Base-by-base conservation (phyloP, 202 grass and related monocot genomes). In the Miscanthus sacchariflorus region DNA sequence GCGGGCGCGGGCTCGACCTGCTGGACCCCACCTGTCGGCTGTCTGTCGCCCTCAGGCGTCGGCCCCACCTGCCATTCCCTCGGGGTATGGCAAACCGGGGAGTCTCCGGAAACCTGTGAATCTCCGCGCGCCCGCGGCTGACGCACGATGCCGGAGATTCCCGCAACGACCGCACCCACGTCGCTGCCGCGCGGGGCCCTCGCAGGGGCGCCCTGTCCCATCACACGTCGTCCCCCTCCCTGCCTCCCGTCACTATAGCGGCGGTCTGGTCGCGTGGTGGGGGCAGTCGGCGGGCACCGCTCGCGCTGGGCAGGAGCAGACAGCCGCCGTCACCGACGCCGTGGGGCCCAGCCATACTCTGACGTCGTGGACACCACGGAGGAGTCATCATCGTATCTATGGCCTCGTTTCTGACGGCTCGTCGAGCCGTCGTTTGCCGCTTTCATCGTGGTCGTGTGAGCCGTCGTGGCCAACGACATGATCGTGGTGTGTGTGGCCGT, bases 61-160 rank as follows among this genome's bases (percentile, higher is more conserved):
- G 74, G 21, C 0, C 87, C 87, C 38, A 6, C 19, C 25, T 68
- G 63, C 15, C 78, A 81, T 68, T 13, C 40, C 7, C 56, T 25
- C 35, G 21, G 54, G 54, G 28, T 2, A 19, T 21, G 48, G 74
- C 25, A 15, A 13, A 11, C 15, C 18, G 54, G 48, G 46, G 49
- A 17, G 14, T 9, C 50, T 74, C 23, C 36, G 70, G 86, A 88
- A 72, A 81, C 90, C 64, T 85, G 50, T 88, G 90, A 91, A 91
- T 91, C 90, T 91, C 81, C 39, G 74, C 25, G 80, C 28, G 33
- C 38, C 75, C 33, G 15, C 15, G 3, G 78, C 2, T 81, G 24
- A n/a, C 73, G 44, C 24, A 9, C 40, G 59, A 76, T 70, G 27
- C 81, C 49, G 76, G 64, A 91, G 89, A 91, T 85, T 84, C 89